These are phyloP conservation scores for Casuarina cunninghamiana DNA, from an alignment of 306 rosid genomes.

Conservation along the genomic window DNA sequence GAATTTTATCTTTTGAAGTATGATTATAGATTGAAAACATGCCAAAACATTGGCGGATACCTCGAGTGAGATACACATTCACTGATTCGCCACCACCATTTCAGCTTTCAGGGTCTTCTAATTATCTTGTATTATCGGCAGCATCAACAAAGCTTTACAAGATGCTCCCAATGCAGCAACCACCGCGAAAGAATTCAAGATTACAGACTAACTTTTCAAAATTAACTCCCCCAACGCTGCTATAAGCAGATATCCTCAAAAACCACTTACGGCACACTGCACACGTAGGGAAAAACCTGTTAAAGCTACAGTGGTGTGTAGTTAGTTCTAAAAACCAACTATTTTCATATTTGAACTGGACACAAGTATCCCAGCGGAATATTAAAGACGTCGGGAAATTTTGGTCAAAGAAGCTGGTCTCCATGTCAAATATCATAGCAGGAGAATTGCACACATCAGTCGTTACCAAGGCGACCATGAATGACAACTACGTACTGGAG, in stretches of 20 bases:
- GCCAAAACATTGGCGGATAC: constrained; percentile 20
- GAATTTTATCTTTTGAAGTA: constrained; percentile 17
- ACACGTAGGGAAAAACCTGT: not conserved
- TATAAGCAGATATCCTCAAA: constrained; percentile 33
- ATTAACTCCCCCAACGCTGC: constrained; percentile 28
- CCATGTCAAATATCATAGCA: not conserved
- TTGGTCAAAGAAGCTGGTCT: constrained; percentile 1
- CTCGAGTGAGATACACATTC: constrained; percentile 23
- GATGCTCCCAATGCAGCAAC: constrained; percentile 42
- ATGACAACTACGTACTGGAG: too few species aligned
- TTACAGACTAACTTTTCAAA: constrained; percentile 36
- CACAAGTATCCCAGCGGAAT: too few species aligned
- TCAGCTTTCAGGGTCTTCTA: constrained; percentile 30
- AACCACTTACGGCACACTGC: constrained; percentile 38
- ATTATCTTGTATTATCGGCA: constrained; percentile 29
- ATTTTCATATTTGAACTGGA: not conserved
- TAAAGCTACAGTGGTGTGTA: not conserved
- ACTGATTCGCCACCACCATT: constrained; percentile 27
- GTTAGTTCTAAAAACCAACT: not conserved
- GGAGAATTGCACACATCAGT: not conserved
- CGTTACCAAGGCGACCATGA: not conserved
- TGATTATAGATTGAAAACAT: constrained; percentile 26
- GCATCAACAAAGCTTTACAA: constrained; percentile 54
- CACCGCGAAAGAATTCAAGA: constrained; percentile 34
- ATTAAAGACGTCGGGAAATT: not conserved